Conservation (phyloP, 2,329 filamentous ascomycete genomes). For the Paecilomyces sp. region DNA sequence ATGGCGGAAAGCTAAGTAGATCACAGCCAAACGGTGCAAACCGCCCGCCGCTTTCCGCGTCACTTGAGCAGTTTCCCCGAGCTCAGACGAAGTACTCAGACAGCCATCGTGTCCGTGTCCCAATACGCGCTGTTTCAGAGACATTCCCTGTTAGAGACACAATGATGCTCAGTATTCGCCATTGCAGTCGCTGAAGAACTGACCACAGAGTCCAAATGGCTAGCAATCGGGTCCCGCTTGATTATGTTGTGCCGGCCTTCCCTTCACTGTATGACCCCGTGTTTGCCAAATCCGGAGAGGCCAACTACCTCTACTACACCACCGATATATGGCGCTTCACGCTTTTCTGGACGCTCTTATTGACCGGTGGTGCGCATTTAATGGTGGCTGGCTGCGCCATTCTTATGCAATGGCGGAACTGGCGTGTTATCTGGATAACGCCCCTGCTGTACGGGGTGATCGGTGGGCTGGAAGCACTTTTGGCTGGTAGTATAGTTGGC, state of each 20-base stretch:
- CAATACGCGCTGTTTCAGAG: neutral
- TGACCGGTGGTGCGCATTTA: slow-evolving; percentile 69
- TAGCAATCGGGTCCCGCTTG: slow-evolving; percentile 41
- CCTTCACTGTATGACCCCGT: slow-evolving; percentile 76
- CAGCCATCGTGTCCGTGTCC: neutral
- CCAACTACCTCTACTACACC: slow-evolving; percentile 64
- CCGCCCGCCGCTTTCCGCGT: slow-evolving; percentile 1
- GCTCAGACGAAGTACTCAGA: neutral
- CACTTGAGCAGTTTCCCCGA: neutral
- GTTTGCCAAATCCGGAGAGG: slow-evolving; percentile 48
- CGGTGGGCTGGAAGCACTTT: slow-evolving; percentile 66
- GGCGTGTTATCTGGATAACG: slow-evolving; percentile 57
- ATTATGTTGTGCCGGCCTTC: slow-evolving; percentile 65
- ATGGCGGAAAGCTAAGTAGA: neutral
- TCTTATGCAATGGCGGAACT: slow-evolving; percentile 55
- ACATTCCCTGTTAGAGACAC: neutral
- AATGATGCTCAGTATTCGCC: neutral
- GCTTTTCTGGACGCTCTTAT: slow-evolving; percentile 74
- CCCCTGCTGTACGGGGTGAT: slow-evolving; percentile 64
- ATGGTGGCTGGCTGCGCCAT: slow-evolving; percentile 65
- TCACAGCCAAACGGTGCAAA: slow-evolving; percentile 26
- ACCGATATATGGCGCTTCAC: slow-evolving; percentile 83
- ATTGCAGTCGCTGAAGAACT: neutral
- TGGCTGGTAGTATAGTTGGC: slow-evolving; percentile 76
- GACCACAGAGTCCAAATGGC: neutral